phyloP scores from a whole-genome alignment of 1,284 basidiomycete genomes.

The Cystobasidiaceae sp. region DNA sequence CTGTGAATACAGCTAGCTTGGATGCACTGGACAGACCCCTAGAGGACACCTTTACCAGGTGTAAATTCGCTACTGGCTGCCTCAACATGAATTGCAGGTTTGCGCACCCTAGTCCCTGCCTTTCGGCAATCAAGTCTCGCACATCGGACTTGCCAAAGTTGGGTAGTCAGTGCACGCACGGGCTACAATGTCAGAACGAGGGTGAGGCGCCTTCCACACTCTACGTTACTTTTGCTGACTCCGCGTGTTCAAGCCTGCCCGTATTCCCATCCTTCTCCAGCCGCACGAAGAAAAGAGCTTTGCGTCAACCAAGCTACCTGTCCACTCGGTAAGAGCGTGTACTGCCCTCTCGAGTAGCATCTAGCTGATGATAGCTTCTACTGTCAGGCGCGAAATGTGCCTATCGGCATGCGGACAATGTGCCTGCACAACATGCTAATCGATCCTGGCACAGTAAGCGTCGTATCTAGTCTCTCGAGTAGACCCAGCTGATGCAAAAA shows the following conservation, averaged over 20 bases:
- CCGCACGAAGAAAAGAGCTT: conserved; percentile 2
- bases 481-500: too few species aligned
- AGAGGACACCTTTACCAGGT: conserved; percentile 14
- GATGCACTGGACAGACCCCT: conserved; percentile 11
- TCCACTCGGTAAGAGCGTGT: conserved; percentile 5
- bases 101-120: conserved; percentile 10
- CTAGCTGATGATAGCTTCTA: neutral
- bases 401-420: conserved; percentile 2
- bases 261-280: conserved; percentile 13
- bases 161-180: neutral
- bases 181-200: neutral
- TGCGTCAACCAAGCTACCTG: conserved; percentile 18
- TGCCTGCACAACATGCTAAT: neutral
- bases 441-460: neutral
- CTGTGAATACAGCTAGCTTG: too few species aligned
- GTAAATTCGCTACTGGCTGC: conserved; percentile 12
- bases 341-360: neutral
- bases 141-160: neutral
- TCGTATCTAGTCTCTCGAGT: too few species aligned
- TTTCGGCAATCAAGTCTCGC: neutral
- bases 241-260: neutral
- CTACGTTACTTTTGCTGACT: neutral
- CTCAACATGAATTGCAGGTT: conserved; percentile 13
- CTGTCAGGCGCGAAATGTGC: conserved; percentile 16
- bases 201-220: neutral